These are phyloP conservation scores for Neofusicoccum ribis DNA, from an alignment of 2,329 filamentous ascomycete genomes.

Conservation along the genomic window DNA sequence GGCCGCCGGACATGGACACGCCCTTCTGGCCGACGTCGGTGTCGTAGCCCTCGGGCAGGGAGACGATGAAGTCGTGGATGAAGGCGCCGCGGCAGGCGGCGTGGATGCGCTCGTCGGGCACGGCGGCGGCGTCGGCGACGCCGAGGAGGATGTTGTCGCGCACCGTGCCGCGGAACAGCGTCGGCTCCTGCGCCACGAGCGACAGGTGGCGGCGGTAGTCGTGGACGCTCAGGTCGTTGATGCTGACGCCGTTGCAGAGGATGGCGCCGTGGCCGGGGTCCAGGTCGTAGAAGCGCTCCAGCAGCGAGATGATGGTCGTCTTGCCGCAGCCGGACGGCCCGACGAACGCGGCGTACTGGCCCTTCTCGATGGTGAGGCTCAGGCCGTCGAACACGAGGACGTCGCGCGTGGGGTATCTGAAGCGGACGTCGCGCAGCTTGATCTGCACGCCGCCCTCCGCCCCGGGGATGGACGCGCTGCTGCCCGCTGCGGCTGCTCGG, in stretches of 20 bases:
- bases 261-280: conserved; percentile 67
- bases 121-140: conserved; percentile 55
- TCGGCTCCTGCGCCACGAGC: conserved; percentile 86
- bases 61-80: conserved; percentile 28
- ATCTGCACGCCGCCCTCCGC: conserved; percentile 68
- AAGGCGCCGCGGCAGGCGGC: conserved; percentile 74
- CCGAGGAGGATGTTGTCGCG: conserved; percentile 76
- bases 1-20: conserved; percentile 78
- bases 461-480: conserved; percentile 69
- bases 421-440: conserved; percentile 91
- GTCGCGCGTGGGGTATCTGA: conserved; percentile 87
- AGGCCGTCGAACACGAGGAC: conserved; percentile 88
- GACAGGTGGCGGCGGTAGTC: conserved; percentile 78
- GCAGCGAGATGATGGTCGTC: conserved; percentile 84
- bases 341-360: conserved; percentile 84
- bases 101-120: conserved; percentile 71
- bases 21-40: conserved; percentile 88
- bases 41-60: conserved; percentile 68
- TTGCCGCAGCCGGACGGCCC: conserved; percentile 93
- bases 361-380: conserved; percentile 70
- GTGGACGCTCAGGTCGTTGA: conserved; percentile 66
- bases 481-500: conserved; percentile 70
- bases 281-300: conserved; percentile 94
- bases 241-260: conserved; percentile 79
- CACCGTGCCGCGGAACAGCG: conserved; percentile 84